Percentiles rank a stretch among this genome's conserved stretches.
Conservation (phyloP, 1,284 basidiomycete species). For the Trichosporon sp. region DNA sequence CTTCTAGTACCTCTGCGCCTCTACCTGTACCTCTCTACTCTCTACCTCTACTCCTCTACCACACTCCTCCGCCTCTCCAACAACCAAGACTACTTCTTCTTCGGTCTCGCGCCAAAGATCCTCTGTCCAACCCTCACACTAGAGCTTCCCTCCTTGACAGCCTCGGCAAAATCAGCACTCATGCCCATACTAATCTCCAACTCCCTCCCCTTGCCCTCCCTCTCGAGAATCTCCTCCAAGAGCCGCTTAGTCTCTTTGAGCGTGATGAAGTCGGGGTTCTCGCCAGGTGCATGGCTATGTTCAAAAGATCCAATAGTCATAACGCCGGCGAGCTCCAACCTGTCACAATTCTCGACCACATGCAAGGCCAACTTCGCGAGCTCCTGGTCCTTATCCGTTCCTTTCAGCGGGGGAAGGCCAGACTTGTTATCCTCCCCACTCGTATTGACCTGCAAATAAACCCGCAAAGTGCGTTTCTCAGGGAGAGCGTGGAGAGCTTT, state of each 20-base stretch:
- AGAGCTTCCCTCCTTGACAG: conserved; percentile 74
- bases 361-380: conserved; percentile 65
- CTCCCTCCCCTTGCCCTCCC: conserved; percentile 46
- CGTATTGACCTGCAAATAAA: conserved; percentile 91
- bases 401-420: conserved; percentile 62
- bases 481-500: conserved; percentile 59
- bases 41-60: background rate
- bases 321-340: conserved; percentile 70
- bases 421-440: conserved; percentile 86
- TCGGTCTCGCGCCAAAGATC: conserved; percentile 72
- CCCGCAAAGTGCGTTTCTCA: conserved; percentile 54
- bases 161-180: conserved; percentile 89
- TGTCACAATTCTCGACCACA: conserved; percentile 67
- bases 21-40: background rate
- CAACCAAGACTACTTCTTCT: conserved; percentile 50
- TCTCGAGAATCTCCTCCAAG: conserved; percentile 53
- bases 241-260: conserved; percentile 61
- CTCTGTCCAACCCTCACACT: conserved; percentile 87
- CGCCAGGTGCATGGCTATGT: conserved; percentile 59
- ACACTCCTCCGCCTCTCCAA: too few species aligned
- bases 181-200: conserved; percentile 94
- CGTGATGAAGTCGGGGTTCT: conserved; percentile 76
- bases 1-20: too few species aligned
- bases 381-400: conserved; percentile 45
- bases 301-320: conserved; percentile 94